Evolutionary conservation across 345 rosid genomes (phyloP).

Genomic region (Moringa oleifera): DNA sequence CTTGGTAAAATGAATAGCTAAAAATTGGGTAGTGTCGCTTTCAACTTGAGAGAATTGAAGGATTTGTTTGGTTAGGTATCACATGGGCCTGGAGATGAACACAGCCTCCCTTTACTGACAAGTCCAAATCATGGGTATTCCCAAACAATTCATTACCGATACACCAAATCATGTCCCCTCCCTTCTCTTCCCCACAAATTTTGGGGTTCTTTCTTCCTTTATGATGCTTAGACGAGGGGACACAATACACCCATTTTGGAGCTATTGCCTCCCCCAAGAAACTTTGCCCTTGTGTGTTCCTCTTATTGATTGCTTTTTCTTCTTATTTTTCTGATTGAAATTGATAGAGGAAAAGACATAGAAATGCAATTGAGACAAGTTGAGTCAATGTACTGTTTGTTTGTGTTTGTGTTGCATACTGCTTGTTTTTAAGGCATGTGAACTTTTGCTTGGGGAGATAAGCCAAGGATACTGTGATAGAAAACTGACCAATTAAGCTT

Average conservation of each 20-base stretch:
- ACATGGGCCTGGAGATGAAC: constrained; percentile 16
- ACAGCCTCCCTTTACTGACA: constrained; percentile 1
- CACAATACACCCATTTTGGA: constrained; percentile 6
- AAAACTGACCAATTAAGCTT: too few relatives aligned
- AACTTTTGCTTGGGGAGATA: too few relatives aligned
- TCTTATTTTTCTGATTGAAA: not conserved
- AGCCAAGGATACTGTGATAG: too few relatives aligned
- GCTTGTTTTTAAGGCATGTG: too few relatives aligned
- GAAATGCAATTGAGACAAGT: constrained; percentile 2
- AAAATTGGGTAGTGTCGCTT: constrained; percentile 16
- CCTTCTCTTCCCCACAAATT: constrained; percentile 10
- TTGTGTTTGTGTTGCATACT: too few relatives aligned
- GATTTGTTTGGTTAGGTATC: constrained; percentile 5
- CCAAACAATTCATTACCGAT: constrained; percentile 2
- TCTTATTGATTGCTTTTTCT: not conserved
- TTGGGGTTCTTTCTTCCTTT: constrained; percentile 1
- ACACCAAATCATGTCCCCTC: constrained; percentile 14
- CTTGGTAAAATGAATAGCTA: too few relatives aligned
- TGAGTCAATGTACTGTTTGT: constrained; percentile 1
- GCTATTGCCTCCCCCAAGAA: not conserved
- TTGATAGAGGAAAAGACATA: not conserved
- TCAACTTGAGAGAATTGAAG: constrained; percentile 3
- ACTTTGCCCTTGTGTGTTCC: constrained; percentile 1
- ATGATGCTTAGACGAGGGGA: constrained; percentile 4
- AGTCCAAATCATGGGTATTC: constrained; percentile 20